A percentile compares a stretch with the other conserved stretches of the same genome.
phyloP scores from a whole-genome alignment of 305 asterid species.

The Fraxinus dipetala region DNA sequence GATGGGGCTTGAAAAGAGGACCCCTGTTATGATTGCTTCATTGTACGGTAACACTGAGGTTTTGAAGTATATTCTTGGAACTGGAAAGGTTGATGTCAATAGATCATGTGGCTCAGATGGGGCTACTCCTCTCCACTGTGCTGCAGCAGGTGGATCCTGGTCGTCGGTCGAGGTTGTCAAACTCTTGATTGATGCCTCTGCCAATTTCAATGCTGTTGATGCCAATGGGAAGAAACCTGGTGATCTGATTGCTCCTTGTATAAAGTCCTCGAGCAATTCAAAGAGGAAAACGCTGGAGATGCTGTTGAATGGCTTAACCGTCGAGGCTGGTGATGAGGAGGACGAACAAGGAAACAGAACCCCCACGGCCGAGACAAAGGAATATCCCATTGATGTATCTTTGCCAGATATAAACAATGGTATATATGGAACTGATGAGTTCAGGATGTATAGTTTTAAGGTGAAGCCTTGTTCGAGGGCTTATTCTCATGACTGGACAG shows the following conservation, averaged over 20 bases:
- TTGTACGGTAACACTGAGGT: conserved; percentile 54
- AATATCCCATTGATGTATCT: conserved; percentile 46
- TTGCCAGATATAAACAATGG: conserved; percentile 70
- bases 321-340: conserved; percentile 29
- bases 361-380: conserved; percentile 30
- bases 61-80: conserved; percentile 43
- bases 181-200: conserved; percentile 44
- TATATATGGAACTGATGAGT: conserved; percentile 60
- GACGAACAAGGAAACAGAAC: conserved; percentile 28
- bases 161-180: conserved; percentile 44
- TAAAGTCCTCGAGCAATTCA: conserved; percentile 26
- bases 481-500: conserved; percentile 76
- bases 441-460: conserved; percentile 68
- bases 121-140: conserved; percentile 74
- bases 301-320: conserved; percentile 43
- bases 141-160: conserved; percentile 61
- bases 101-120: conserved; percentile 62
- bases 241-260: conserved; percentile 48
- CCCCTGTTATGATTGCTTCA: conserved; percentile 67
- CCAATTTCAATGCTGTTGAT: conserved; percentile 38
- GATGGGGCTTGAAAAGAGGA: conserved; percentile 67
- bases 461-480: conserved; percentile 73
- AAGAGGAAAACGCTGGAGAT: conserved; percentile 40
- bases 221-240: conserved; percentile 52
- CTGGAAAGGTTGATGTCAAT: conserved; percentile 55